phyloP scores from a whole-genome alignment of 805 yeast species.

The Komagataella pastoris region DNA sequence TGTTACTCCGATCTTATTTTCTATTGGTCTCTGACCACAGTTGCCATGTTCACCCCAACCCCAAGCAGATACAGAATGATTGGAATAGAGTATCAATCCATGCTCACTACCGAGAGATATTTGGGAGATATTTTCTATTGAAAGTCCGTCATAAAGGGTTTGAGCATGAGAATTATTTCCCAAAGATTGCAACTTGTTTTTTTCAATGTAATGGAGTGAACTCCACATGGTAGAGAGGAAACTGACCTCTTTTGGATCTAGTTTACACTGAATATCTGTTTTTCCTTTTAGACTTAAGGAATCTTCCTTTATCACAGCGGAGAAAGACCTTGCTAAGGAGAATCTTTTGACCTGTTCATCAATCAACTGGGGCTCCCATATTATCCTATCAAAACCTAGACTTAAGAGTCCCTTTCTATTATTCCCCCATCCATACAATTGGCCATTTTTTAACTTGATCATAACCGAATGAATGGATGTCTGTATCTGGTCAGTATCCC shows the following conservation, averaged over 20 bases:
- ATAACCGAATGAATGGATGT: conserved; percentile 36
- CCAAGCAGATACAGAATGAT: conserved; percentile 51
- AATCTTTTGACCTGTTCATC: conserved; percentile 7
- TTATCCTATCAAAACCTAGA: background rate
- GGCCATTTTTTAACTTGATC: conserved; percentile 23
- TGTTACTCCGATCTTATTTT: too few relatives aligned
- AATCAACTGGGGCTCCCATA: background rate
- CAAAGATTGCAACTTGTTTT: conserved; percentile 24
- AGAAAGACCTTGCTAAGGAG: conserved; percentile 47
- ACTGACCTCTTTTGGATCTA: background rate
- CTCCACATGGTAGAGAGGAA: conserved; percentile 52
- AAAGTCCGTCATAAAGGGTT: conserved; percentile 16
- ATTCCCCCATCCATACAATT: conserved; percentile 55
- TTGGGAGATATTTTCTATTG: conserved; percentile 2
- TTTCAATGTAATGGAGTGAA: conserved; percentile 39
- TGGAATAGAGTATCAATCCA: conserved; percentile 33
- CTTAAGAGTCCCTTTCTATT: conserved; percentile 47
- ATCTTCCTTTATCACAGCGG: conserved; percentile 19
- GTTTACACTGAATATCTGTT: conserved; percentile 10
- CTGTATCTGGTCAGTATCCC: conserved; percentile 5
- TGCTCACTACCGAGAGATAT: conserved; percentile 78
- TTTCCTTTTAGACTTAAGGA: conserved; percentile 17
- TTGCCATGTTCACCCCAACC: conserved; percentile 99
- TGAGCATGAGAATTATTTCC: conserved; percentile 82
- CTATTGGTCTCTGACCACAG: conserved; percentile 39